phyloP scores from a whole-genome alignment of 257 asterid species.

The Mitragyna speciosa region DNA sequence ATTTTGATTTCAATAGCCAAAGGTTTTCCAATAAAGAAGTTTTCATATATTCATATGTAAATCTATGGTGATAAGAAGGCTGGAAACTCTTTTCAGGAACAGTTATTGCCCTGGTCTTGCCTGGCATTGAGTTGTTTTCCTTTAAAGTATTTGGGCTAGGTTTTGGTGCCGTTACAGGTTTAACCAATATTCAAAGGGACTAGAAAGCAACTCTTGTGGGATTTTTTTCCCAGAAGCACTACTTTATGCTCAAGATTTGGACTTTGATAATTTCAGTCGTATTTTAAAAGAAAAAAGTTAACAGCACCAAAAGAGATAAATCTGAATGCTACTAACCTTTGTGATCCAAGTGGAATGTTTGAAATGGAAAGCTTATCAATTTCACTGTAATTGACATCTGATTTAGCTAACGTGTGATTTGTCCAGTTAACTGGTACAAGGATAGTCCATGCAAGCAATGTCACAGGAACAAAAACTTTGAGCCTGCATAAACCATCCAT shows the following conservation, averaged over 20 bases:
- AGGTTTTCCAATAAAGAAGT: background rate
- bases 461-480: conserved; percentile 82
- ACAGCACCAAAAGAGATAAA: background rate
- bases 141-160: background rate
- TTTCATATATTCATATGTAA: background rate
- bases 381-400: conserved; percentile 55
- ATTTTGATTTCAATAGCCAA: background rate
- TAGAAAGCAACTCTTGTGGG: background rate
- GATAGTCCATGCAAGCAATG: conserved; percentile 76
- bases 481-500: conserved; percentile 53
- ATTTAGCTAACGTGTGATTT: conserved; percentile 58
- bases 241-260: background rate
- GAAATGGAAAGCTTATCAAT: conserved; percentile 94
- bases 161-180: background rate
- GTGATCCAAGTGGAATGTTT: conserved; percentile 72
- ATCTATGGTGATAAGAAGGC: background rate
- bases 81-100: background rate
- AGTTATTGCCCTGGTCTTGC: background rate
- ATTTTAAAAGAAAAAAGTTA: background rate
- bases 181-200: background rate
- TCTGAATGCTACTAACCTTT: conserved; percentile 43
- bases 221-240: background rate
- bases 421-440: conserved; percentile 97
- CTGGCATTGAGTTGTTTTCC: background rate
- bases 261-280: background rate